Evolutionary conservation across 352 stramenopile genomes (phyloP), one percentile per base, ranked within the genome.

Genomic region (Globisporangium canariense): DNA sequence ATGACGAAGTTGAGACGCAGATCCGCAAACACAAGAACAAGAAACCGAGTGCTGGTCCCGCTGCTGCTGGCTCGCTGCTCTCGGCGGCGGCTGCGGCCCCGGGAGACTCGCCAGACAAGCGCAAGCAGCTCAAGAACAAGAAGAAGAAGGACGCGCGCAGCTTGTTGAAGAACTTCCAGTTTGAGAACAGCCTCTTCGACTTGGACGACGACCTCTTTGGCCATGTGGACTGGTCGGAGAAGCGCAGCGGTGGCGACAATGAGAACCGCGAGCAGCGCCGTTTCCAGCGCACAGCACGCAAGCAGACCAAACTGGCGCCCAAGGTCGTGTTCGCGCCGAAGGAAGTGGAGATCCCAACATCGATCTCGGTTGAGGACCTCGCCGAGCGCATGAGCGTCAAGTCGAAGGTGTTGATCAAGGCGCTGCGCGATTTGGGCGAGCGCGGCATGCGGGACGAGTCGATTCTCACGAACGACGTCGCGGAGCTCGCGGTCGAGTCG

Each of bases 121-220:
- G 79, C 65, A 88, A 85, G 70, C 69, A 74, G 14, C 72, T 88
- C 9, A 90, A 89, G 69, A 76, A 79, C 68, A 84, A 91, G 59
- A 88, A 86, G 64, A 90, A 90, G 70, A 93, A 93, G 68, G 77
- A 81, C 38, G 76, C 78, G 1, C 84, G 81, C 57, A 85, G 78
- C 46, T 47, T 91, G 62, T 68, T 93, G 30, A 76, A 92, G 71
- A 89, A 88, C 50, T 92, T 95, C 70, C 83, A 90, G 69, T 93
- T 94, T 53, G 87, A 95, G 65, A 91, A 93, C 74, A 93, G 81
- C 63, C 80, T 95, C 18, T 95, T 95, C 47, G 83, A 88, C 65
- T 71, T 69, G 13, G 74, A 83, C 20, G 68, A 75, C 36, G 78
- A 88, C 52, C 64, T 93, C 36, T 95, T 95, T 66, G 75, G 77